Percentiles rank a stretch among this genome's conserved stretches.
Conservation (phyloP, 331 rosid species). For the Malus hybrid region DNA sequence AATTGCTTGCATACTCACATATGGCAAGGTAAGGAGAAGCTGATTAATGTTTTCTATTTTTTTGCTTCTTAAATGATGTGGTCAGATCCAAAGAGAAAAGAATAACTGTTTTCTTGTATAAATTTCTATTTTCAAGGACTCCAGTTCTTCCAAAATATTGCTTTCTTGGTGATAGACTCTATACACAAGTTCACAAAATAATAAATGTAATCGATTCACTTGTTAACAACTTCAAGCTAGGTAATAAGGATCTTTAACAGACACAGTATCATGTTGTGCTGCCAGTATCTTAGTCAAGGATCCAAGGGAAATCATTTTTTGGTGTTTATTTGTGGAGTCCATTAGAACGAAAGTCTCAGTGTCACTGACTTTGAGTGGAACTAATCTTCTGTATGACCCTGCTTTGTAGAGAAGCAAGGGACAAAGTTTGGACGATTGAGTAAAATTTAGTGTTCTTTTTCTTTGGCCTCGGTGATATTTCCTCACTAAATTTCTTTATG, state of each 20-base stretch:
- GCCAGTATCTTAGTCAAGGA: background rate
- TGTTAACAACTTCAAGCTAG: background rate
- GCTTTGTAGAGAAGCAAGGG: background rate
- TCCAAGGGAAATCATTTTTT: background rate
- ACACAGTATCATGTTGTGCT: background rate
- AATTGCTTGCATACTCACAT: conserved; percentile 87
- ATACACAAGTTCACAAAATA: background rate
- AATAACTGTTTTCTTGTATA: background rate
- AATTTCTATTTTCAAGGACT: background rate
- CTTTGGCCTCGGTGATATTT: background rate
- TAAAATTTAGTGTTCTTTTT: background rate
- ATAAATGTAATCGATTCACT: background rate
- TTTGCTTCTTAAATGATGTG: conserved; percentile 16
- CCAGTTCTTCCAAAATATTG: background rate
- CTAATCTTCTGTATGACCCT: background rate
- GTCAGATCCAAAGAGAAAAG: background rate
- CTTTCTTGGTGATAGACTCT: background rate
- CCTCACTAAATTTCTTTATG: no score
- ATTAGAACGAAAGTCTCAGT: background rate
- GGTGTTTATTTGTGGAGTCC: background rate
- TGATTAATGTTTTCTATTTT: background rate
- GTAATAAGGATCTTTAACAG: background rate
- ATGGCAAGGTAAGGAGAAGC: conserved; percentile 56
- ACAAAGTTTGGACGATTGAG: background rate
- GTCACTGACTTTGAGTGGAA: background rate